These are phyloP conservation scores for Pinus tabuliformis DNA, from an alignment of 75 land plant species.

Conservation along the genomic window DNA sequence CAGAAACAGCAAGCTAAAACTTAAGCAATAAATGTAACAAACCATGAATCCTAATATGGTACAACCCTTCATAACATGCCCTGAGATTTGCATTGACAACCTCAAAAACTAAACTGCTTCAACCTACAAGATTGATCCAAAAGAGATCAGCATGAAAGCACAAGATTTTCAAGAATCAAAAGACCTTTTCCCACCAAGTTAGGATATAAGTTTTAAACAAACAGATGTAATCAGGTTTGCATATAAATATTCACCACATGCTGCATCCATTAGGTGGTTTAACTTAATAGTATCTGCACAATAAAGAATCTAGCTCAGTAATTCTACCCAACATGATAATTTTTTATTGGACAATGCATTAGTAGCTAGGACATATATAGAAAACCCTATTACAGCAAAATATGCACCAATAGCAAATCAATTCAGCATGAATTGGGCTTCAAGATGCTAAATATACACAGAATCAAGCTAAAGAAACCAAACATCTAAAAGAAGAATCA, in stretches of 20 bases:
- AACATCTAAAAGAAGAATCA: too few relatives aligned
- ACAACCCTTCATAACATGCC: background rate
- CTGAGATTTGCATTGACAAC: background rate
- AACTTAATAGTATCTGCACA: background rate
- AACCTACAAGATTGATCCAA: background rate
- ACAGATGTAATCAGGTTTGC: background rate
- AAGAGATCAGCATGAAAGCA: background rate
- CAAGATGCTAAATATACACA: constrained; percentile 1
- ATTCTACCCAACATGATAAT: background rate
- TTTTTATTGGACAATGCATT: background rate
- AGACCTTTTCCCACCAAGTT: background rate
- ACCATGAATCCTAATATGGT: background rate
- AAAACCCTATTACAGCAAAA: background rate
- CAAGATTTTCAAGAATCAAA: background rate
- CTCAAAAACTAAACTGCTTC: background rate
- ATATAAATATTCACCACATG: background rate
- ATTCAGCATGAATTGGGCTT: background rate
- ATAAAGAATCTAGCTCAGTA: background rate
- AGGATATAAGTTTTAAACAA: too few relatives aligned
- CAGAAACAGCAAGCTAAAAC: constrained; percentile 2
- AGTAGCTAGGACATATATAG: background rate
- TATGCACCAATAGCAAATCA: background rate
- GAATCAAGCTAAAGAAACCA: background rate
- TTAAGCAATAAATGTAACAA: background rate
- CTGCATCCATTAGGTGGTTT: background rate